Percentiles rank a stretch among this genome's conserved stretches.
phyloP scores from a whole-genome alignment of 176 grass and related monocot genomes.

The Microstegium vimineum region DNA sequence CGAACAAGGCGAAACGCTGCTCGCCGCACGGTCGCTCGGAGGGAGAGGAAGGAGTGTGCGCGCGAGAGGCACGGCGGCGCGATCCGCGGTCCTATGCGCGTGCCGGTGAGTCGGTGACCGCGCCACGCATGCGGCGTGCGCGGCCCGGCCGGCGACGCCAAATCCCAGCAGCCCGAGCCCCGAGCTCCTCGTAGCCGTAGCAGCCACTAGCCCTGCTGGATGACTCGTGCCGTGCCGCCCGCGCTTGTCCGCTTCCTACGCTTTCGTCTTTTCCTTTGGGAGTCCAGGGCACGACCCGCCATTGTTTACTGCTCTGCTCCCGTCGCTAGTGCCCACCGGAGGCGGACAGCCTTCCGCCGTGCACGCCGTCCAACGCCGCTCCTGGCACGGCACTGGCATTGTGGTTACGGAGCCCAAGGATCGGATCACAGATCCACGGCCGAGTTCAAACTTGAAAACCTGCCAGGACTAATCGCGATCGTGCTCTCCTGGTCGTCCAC shows the following conservation, averaged over 20 bases:
- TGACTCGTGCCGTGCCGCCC: no score
- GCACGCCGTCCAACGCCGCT: conserved; percentile 5
- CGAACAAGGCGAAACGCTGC: no score
- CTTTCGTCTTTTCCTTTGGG: not conserved
- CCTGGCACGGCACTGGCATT: not conserved
- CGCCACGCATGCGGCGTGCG: no score
- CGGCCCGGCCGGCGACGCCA: not conserved
- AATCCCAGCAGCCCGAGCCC: no score
- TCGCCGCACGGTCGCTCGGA: no score
- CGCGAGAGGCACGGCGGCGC: not conserved
- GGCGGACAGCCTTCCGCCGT: conserved; percentile 7
- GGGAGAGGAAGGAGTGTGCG: no score
- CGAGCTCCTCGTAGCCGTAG: no score
- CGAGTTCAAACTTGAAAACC: not conserved
- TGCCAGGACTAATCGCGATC: no score
- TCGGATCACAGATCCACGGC: conserved; percentile 3
- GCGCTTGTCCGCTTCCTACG: conserved; percentile 7
- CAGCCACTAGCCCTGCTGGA: no score
- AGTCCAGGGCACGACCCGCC: not conserved
- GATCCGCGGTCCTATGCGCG: not conserved
- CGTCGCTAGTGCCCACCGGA: conserved; percentile 16
- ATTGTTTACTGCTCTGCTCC: conserved; percentile 37
- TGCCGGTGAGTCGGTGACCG: not conserved
- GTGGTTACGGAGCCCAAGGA: conserved; percentile 1
- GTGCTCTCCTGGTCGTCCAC: no score